Evolutionary conservation across 176 grass and related monocot species (phyloP), one percentile per base, ranked within the genome.

Genomic region (Poa pratensis): DNA sequence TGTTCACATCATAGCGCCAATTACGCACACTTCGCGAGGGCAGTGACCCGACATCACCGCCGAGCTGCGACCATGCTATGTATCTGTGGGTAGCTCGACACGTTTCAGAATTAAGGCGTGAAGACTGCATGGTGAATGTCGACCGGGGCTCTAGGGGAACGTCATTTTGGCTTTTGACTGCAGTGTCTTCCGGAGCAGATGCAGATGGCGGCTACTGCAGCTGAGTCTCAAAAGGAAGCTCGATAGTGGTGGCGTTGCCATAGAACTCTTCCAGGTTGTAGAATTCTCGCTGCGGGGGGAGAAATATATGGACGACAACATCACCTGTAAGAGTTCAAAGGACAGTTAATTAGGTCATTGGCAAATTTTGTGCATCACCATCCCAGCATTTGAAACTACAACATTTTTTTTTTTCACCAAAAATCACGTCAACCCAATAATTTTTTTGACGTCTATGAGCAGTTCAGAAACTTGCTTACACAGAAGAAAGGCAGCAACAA

Each of bases 211-310:
- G n/a, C 87, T 54, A 90, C 85, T 86, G 59, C 80, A 51, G n/a
- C 71, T 92, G 89, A 43, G 75, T 92, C 42, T 94, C 91, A 28
- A 94, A 95, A 40, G 96, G 96, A 46, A 96, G 96, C 73, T 98
- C 91, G 20, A 98, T 89, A 20, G 84, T 26, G n/a, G 91, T 94
- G 6, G 93, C 90, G 3, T 98, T 94, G 63, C 96, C 96, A 18
- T 98, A 98, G 71, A 98, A 98, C 60, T 98, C 93, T 86, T 98
- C 96, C 86, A 98, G 78, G 67, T 98, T 98, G 70, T 98, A 98
- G 78, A 87, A 98, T 58, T 90, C 87, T 80, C 96, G 84, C 34
- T 95, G 96, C 11, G 93, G 91, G 0, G 93, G 96, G 58, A 92
- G 87, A 84, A 98, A 98, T 92, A 95, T 98, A 89, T 95, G 96